Percentiles rank a stretch among this genome's conserved stretches.
These are phyloP conservation scores for Talaromyces piceae DNA, from an alignment of 2,329 filamentous ascomycete species.

Conservation along the genomic window DNA sequence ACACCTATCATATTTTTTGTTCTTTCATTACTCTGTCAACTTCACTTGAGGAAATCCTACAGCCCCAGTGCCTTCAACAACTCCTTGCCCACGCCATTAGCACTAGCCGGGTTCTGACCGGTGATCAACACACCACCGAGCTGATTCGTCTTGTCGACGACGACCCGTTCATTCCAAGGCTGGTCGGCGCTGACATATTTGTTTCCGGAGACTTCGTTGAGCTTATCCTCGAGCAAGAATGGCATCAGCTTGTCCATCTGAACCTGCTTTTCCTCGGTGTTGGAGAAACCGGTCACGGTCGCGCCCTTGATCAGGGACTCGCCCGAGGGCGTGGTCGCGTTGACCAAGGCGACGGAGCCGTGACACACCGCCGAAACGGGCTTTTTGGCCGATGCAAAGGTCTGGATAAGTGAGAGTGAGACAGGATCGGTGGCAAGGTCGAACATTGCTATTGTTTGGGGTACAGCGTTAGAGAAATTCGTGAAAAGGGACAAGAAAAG, in stretches of 20 bases:
- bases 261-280: conserved; percentile 40
- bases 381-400: conserved; percentile 43
- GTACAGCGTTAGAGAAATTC: too few relatives aligned
- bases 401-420: conserved; percentile 39
- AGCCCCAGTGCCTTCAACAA: conserved; percentile 29
- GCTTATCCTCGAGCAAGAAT: conserved; percentile 40
- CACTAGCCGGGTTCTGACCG: conserved; percentile 43
- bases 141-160: conserved; percentile 23
- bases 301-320: conserved; percentile 34
- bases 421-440: conserved; percentile 38
- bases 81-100: conserved; percentile 36
- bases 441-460: conserved; percentile 47
- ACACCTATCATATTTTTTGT: not conserved
- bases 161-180: conserved; percentile 40
- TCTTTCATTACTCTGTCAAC: not conserved
- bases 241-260: conserved; percentile 36
- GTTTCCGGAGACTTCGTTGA: conserved; percentile 33
- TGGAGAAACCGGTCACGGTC: conserved; percentile 42
- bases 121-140: conserved; percentile 36
- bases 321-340: conserved; percentile 38
- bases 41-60: conserved; percentile 1
- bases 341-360: conserved; percentile 38
- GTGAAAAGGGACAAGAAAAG: not conserved
- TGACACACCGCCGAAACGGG: conserved; percentile 46
- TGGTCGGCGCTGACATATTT: conserved; percentile 40